Percentiles rank a stretch among this genome's conserved stretches.
These are phyloP conservation scores for Pythium aphanidermatum DNA, from an alignment of 352 stramenopile genomes.

Conservation along the genomic window DNA sequence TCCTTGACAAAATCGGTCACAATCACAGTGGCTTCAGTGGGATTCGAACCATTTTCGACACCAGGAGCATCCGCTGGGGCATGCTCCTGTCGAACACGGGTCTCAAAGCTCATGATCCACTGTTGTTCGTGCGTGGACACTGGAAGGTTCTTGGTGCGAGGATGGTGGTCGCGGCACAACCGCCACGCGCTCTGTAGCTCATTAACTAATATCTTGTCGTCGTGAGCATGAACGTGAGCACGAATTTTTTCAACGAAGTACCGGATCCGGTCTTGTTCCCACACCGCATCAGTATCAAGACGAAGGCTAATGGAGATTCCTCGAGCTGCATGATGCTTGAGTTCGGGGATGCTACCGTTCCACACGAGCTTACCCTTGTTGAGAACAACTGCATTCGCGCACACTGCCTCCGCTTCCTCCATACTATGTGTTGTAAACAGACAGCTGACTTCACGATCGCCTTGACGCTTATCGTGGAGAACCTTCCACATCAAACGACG, in stretches of 20 bases:
- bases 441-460: conserved; percentile 42
- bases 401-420: conserved; percentile 81
- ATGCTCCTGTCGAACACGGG: conserved; percentile 33
- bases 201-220: conserved; percentile 21
- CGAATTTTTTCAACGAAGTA: conserved; percentile 40
- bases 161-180: conserved; percentile 33
- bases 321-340: conserved; percentile 64
- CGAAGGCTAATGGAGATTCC: conserved; percentile 68
- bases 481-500: conserved; percentile 77
- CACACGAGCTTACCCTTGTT: conserved; percentile 69
- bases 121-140: conserved; percentile 23
- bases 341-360: conserved; percentile 67
- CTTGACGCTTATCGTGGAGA: conserved; percentile 51
- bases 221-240: conserved; percentile 11
- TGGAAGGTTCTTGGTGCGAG: conserved; percentile 9
- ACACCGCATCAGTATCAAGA: conserved; percentile 39
- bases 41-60: not conserved
- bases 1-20: conserved; percentile 65
- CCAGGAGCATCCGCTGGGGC: not conserved
- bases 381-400: conserved; percentile 72
- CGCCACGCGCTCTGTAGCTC: conserved; percentile 52
- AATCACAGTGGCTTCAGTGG: not conserved
- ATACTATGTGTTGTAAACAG: conserved; percentile 85
- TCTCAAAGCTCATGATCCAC: conserved; percentile 38
- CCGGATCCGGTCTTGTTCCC: conserved; percentile 32